Conservation (phyloP, 2,329 filamentous ascomycete genomes). For the Peltaster fructicola region DNA sequence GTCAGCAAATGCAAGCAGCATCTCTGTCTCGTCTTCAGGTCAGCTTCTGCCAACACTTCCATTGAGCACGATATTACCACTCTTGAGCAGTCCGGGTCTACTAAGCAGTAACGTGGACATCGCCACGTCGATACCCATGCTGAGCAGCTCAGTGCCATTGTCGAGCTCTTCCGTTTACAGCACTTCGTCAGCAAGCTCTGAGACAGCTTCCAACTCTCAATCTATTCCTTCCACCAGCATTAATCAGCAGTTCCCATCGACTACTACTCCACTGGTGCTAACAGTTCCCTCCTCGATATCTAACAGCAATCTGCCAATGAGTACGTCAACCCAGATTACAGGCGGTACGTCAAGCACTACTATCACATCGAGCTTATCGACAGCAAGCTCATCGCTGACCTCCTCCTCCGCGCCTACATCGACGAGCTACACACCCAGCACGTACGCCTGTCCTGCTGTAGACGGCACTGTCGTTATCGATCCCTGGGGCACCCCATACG, state of each 20-base stretch:
- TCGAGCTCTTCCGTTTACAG: constrained; percentile 2
- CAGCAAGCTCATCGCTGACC: constrained; percentile 1
- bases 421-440: constrained; percentile 2
- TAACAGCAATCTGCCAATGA: no score
- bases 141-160: constrained; percentile 1
- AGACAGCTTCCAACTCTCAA: constrained; percentile 1
- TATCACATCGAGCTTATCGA: constrained; percentile 1
- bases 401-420: constrained; percentile 1
- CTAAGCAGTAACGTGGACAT: neutral
- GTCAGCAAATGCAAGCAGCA: neutral
- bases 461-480: neutral
- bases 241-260: no score
- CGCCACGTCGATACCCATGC: constrained; percentile 1
- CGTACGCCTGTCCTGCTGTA: neutral
- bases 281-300: no score
- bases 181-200: constrained; percentile 2
- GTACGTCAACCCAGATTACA: no score
- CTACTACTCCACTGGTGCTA: no score
- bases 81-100: no score
- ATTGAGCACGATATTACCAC: no score
- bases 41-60: constrained; percentile 2
- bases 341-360: neutral
- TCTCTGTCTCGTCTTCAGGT: constrained; percentile 1
- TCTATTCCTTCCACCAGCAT: constrained; percentile 2
- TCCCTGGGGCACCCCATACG: neutral